phyloP scores from a whole-genome alignment of 805 yeast genomes.

The Kuraishia capsulata region DNA sequence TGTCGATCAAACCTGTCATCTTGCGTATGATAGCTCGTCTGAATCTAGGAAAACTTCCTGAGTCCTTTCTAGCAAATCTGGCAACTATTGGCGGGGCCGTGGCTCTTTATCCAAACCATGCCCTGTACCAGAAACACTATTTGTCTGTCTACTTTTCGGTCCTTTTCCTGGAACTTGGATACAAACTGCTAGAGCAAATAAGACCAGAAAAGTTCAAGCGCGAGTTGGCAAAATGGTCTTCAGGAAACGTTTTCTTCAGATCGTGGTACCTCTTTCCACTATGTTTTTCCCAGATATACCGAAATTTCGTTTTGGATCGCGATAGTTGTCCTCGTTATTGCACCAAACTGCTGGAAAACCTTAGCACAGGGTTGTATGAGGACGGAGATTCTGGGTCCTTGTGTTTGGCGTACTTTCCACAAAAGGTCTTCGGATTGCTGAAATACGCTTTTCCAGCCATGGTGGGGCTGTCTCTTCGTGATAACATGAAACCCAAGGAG shows the following conservation, averaged over 20 bases:
- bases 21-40: not conserved
- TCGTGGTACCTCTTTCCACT: constrained; percentile 14
- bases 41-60: not conserved
- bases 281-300: constrained; percentile 11
- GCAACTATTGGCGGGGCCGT: constrained; percentile 7
- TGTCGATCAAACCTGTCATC: constrained; percentile 9
- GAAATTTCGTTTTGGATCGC: constrained; percentile 5
- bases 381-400: not conserved
- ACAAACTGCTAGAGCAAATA: constrained; percentile 8
- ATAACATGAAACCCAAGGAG: not conserved
- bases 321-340: constrained; percentile 11
- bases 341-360: constrained; percentile 5
- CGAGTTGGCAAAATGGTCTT: not conserved
- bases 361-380: constrained; percentile 2
- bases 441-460: constrained; percentile 8
- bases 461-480: not conserved
- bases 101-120: constrained; percentile 8
- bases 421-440: constrained; percentile 7
- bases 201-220: not conserved
- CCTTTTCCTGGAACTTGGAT: constrained; percentile 10
- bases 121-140: constrained; percentile 9
- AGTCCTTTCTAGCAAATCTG: constrained; percentile 5
- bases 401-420: constrained; percentile 5
- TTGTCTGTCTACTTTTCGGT: constrained; percentile 10
- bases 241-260: constrained; percentile 5